Evolutionary conservation across 225 moss, liverwort and hornwort species (phyloP).

Genomic region (Marchantia polymorpha): DNA sequence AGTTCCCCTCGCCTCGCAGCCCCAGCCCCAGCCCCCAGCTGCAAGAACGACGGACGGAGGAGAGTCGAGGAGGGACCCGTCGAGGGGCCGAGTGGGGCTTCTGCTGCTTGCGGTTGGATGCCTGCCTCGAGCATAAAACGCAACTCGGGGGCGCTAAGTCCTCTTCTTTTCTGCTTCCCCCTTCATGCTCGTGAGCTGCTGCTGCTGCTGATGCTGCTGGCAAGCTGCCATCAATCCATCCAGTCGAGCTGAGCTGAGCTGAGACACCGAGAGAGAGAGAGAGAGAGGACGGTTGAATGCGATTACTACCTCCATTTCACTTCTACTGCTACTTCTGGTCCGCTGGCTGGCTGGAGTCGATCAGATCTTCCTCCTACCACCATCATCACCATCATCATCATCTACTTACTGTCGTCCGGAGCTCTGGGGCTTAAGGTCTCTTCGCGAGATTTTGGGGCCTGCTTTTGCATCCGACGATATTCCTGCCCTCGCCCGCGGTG

Average conservation of each 20-base stretch:
- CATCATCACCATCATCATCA: background rate
- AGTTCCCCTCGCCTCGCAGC: background rate
- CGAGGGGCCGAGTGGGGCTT: background rate
- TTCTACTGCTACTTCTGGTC: background rate
- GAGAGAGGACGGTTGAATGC: background rate
- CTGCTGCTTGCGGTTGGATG: background rate
- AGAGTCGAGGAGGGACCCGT: background rate
- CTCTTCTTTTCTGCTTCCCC: constrained; percentile 3
- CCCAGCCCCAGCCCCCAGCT: background rate
- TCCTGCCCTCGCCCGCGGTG: background rate
- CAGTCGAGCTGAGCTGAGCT: background rate
- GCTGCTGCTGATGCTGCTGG: background rate
- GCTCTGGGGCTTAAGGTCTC: background rate
- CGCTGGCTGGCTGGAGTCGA: background rate
- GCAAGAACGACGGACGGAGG: background rate
- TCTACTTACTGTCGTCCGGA: background rate
- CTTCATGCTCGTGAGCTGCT: background rate
- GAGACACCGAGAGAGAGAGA: background rate
- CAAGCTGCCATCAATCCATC: background rate
- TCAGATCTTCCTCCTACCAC: background rate
- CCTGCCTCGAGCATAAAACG: background rate
- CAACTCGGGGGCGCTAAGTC: background rate
- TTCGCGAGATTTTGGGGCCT: background rate
- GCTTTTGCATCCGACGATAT: background rate
- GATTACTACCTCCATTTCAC: background rate